phyloP scores from a whole-genome alignment of 148 eudicot species.

The Amaranthus palmeri region DNA sequence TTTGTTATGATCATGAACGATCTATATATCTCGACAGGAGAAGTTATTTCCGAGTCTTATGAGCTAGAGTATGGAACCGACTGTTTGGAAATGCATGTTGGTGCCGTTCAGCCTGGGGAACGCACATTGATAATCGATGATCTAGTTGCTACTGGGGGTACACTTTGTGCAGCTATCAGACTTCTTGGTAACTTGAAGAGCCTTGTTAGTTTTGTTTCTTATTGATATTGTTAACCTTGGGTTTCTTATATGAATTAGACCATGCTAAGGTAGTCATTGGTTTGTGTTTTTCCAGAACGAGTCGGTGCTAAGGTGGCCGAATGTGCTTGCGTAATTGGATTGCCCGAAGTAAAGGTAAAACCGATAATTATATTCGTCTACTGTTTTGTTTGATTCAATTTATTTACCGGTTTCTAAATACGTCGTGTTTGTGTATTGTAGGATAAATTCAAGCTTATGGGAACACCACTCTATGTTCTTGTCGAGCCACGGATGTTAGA shows the following conservation, averaged over 20 bases:
- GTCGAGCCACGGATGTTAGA: conserved; percentile 80
- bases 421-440: conserved; percentile 21
- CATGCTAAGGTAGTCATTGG: not conserved
- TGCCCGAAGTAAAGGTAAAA: conserved; percentile 74
- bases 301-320: conserved; percentile 65
- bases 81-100: conserved; percentile 88
- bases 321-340: conserved; percentile 80
- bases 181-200: conserved; percentile 54
- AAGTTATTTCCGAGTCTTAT: conserved; percentile 72
- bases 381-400: too few species aligned
- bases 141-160: conserved; percentile 93
- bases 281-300: conserved; percentile 39
- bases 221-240: not conserved
- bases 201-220: not conserved
- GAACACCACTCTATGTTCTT: conserved; percentile 68
- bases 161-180: conserved; percentile 75
- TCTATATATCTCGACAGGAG: conserved; percentile 33
- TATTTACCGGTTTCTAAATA: too few species aligned
- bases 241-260: too few species aligned
- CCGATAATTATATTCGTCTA: too few species aligned
- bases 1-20: not conserved
- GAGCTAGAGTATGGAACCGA: conserved; percentile 88
- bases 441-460: conserved; percentile 57
- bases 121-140: conserved; percentile 84
- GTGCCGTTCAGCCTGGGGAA: conserved; percentile 76